Base-by-base conservation (phyloP, 106 monocot genomes). In the Dactylorhiza incarnata region DNA sequence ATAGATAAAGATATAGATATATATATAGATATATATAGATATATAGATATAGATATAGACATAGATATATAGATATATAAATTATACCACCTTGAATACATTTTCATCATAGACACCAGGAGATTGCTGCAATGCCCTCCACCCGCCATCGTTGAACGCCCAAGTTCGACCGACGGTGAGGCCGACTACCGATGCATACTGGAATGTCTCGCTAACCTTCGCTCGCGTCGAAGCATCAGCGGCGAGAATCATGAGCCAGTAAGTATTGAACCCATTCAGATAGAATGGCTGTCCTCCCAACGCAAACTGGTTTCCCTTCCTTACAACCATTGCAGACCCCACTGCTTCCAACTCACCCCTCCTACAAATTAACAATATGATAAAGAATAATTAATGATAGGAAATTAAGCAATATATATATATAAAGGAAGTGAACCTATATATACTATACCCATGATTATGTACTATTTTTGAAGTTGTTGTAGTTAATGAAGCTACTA, bases 61-160 rank as follows among this genome's bases (percentile, higher is more conserved):
- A n/a, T n/a, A n/a, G n/a, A n/a, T n/a, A n/a, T n/a, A n/a, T 37
- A 37, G 37, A 3, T 37, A 37, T 37, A 37, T 2, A 37, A 3
- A 37, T 0, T 3, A 37, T 37, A 37, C 47, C 73, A 91, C 94
- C 94, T 89, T 87, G 82, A 95, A 95, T 3, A 95, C 91, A 17
- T 89, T 77, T 69, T 95, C 91, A 73, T 91, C 94, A 54, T 91
- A 91, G 6, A 86, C 79, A 8, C 82, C 82, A 52, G 91, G 94
- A 69, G 94, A 91, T 68, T 82, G 89, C 70, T 95, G 91, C 25
- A 95, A 86, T 9, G 91, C 94, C 78, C 91, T 85, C 94, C 94
- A 95, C 0, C 91, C 89, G 25, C 94, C 94, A 63, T 91, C 94
- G 59, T 83, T 91, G 83, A 95, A 95, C 17, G 82, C 94, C 94